Evolutionary conservation across 106 monocot species (phyloP), one percentile per base, ranked within the genome.

Genomic region (Phalaenopsis equestris): DNA sequence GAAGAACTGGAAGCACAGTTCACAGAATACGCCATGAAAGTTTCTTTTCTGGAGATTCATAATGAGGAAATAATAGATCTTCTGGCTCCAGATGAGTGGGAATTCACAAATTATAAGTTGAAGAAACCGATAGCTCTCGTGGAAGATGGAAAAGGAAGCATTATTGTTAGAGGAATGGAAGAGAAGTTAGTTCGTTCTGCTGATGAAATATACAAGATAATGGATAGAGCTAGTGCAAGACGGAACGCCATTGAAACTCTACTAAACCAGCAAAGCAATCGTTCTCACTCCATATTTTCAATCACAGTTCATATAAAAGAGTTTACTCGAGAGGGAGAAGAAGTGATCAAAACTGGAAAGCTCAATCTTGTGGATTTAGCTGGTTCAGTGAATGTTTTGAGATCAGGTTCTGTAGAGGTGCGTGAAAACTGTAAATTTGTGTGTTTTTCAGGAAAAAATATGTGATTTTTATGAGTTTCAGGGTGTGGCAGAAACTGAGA

Each of bases 361-460:
- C 91, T 96, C 56, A 96, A 96, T 90, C 93, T 96, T 58, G 96
- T 96, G 56, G 96, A 96, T 82, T 91, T 96, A 86, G 96, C 93
- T 75, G 96, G 96, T 48, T 93, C 93, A 6, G 93, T 91, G 79
- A 93, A 96, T 64, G 84, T 96, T 81, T 87, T 87, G 45, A 79
- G 90, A 72, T 96, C 96, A 2, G 96, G 96, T 73, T 91, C 96
- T 58, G 80, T 84, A 84, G 96, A 96, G 70, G 96, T 96, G 84
- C 46, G 89, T 83, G 47, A 52, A 72, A 39, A 11, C 24, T 46
- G 17, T 19, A 52, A 72, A 39, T 2, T 37, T 46, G 17, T 19
- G 8, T 45, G 43, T 65, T 65, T 14, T 38, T 36, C 70, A 70
- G 38, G 52, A 12, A 14, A 12, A 30, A 52, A 52, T 1, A 12